Evolutionary conservation across 129 eudicot species (phyloP).

Genomic region (Tagetes patula): DNA sequence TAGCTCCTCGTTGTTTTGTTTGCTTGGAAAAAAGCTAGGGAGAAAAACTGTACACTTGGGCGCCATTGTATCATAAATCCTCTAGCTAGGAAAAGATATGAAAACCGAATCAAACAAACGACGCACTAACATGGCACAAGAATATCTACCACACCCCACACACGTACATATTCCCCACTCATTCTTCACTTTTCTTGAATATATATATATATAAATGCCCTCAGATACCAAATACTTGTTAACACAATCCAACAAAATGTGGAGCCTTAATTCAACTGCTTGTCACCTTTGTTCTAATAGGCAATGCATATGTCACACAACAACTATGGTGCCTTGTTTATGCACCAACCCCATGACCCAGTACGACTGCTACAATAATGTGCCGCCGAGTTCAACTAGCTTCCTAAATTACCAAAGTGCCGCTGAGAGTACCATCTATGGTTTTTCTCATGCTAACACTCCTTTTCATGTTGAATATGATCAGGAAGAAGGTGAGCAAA

Average conservation of each 20-base stretch:
- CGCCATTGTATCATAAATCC: too few relatives aligned
- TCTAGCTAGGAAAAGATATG: too few relatives aligned
- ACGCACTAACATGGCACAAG: too few relatives aligned
- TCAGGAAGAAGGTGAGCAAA: slow-evolving; percentile 19
- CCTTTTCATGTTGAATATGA: background rate
- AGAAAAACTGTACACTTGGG: too few relatives aligned
- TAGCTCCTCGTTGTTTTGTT: too few relatives aligned
- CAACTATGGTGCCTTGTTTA: slow-evolving; percentile 18
- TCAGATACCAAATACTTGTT: background rate
- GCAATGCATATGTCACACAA: slow-evolving; percentile 8
- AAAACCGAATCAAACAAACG: too few relatives aligned
- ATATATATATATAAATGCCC: slow-evolving; percentile 18
- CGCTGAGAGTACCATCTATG: slow-evolving; percentile 19
- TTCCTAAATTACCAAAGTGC: slow-evolving; percentile 17
- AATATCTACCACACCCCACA: too few relatives aligned
- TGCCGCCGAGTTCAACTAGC: background rate
- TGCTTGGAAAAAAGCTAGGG: too few relatives aligned
- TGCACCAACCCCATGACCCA: slow-evolving; percentile 7
- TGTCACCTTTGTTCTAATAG: slow-evolving; percentile 10
- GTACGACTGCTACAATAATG: background rate
- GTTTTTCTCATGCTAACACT: slow-evolving; percentile 13
- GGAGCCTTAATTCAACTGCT: slow-evolving; percentile 19
- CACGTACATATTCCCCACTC: too few relatives aligned
- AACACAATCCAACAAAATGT: slow-evolving; percentile 24
- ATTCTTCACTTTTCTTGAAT: background rate